phyloP scores from a whole-genome alignment of 208 protist genomes.

The Crithidia fasciculata region DNA sequence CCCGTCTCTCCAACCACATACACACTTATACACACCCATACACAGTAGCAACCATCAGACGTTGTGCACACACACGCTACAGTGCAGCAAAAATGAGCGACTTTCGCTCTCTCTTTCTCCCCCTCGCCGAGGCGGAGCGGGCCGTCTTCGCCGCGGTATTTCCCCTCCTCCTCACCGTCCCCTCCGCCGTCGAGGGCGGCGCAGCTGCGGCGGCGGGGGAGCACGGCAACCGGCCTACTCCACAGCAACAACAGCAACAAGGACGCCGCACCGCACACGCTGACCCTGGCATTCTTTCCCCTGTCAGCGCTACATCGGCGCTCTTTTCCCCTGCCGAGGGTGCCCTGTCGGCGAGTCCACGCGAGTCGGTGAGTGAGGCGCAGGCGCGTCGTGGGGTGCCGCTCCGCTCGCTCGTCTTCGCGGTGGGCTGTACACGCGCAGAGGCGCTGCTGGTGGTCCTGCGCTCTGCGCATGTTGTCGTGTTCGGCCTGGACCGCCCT shows the following conservation, averaged over 20 bases:
- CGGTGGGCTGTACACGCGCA: conserved; percentile 44
- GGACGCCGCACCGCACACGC: neutral
- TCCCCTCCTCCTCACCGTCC: conserved; percentile 8
- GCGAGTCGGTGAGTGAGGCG: conserved; percentile 1
- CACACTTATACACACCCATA: too few species aligned
- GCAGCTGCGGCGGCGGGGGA: conserved; percentile 24
- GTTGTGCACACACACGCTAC: too few species aligned
- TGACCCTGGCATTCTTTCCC: too few species aligned
- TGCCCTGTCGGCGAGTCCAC: neutral
- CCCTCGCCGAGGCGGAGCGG: conserved; percentile 25
- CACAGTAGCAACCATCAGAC: too few species aligned
- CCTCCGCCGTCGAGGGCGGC: conserved; percentile 2
- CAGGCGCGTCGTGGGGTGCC: neutral
- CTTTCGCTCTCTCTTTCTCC: conserved; percentile 40
- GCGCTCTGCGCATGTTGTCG: conserved; percentile 46
- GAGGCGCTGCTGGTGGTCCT: conserved; percentile 63
- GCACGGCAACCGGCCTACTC: neutral
- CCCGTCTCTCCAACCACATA: too few species aligned
- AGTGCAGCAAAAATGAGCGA: conserved; percentile 4
- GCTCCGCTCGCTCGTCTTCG: conserved; percentile 42
- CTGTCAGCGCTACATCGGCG: neutral
- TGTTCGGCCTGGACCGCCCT: conserved; percentile 50
- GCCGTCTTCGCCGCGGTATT: conserved; percentile 42
- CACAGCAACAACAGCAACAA: neutral
- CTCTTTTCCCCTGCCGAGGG: conserved; percentile 27